These are phyloP conservation scores for Colletotrichum tamarilloi DNA, from an alignment of 2,329 filamentous ascomycete species.

Conservation along the genomic window DNA sequence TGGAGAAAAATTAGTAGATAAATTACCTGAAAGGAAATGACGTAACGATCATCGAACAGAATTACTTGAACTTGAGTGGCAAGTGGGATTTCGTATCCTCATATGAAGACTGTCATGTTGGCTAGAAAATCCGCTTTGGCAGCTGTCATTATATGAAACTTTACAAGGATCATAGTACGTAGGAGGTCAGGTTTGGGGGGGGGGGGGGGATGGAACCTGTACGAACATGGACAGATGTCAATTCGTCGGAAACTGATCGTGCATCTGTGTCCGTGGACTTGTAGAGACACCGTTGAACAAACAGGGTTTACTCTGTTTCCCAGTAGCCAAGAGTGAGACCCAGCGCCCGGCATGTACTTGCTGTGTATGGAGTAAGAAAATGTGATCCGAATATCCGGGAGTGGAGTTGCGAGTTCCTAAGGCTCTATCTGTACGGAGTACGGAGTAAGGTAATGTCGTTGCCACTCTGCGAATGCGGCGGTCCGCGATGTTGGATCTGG, in stretches of 20 bases:
- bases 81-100: background rate
- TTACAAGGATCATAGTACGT: background rate
- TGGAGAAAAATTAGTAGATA: background rate
- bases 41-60: background rate
- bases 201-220: background rate
- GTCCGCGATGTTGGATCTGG: slow-evolving; percentile 17
- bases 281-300: background rate
- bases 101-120: background rate
- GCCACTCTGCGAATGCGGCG: background rate
- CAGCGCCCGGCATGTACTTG: background rate
- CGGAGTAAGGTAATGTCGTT: background rate
- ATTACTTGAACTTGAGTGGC: background rate
- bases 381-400: background rate
- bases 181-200: background rate
- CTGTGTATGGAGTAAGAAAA: background rate
- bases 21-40: background rate
- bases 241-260: background rate
- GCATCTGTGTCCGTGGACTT: background rate
- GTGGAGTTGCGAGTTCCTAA: slow-evolving; percentile 13
- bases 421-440: background rate
- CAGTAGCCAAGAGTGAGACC: background rate
- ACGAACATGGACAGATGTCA: too few species aligned
- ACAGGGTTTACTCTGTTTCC: background rate
- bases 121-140: background rate
- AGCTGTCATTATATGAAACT: background rate